Percentiles rank a stretch among this genome's conserved stretches.
Conservation (phyloP, 768 basidiomycete genomes). For the Dioszegia crocea region DNA sequence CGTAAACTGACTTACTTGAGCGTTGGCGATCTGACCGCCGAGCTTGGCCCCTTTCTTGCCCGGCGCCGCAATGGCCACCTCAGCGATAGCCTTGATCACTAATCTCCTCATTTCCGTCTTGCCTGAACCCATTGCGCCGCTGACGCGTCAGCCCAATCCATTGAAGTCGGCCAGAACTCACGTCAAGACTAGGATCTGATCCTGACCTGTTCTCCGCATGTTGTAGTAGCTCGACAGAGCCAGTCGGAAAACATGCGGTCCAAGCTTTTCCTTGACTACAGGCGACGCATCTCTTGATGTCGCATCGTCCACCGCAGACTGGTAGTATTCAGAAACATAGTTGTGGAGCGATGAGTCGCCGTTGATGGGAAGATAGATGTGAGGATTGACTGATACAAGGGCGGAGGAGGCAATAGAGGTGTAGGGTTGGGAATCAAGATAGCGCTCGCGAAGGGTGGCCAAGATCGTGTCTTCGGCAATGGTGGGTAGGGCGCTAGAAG, state of each 20-base stretch:
- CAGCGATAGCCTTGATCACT: slow-evolving; percentile 87
- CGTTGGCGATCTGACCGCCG: slow-evolving; percentile 76
- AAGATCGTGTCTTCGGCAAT: slow-evolving; percentile 48
- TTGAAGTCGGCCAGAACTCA: slow-evolving; percentile 51
- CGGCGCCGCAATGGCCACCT: slow-evolving; percentile 77
- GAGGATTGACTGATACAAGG: slow-evolving; percentile 84
- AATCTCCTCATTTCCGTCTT: slow-evolving; percentile 87
- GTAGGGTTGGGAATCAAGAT: slow-evolving; percentile 45
- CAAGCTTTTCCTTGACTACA: slow-evolving; percentile 58
- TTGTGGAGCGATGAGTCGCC: slow-evolving; percentile 78
- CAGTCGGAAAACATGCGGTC: slow-evolving; percentile 86
- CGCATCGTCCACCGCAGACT: slow-evolving; percentile 54
- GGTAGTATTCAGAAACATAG: slow-evolving; percentile 80
- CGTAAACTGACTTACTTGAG: slow-evolving; percentile 54
- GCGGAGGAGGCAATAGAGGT: slow-evolving; percentile 54
- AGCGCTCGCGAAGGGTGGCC: slow-evolving; percentile 48
- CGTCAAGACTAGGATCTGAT: slow-evolving; percentile 84
- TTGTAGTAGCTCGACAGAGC: slow-evolving; percentile 92
- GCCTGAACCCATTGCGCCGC: slow-evolving; percentile 87
- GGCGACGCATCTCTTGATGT: slow-evolving; percentile 22
- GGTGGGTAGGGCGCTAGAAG: slow-evolving; percentile 26
- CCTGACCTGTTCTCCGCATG: slow-evolving; percentile 88
- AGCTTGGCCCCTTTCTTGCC: slow-evolving; percentile 95
- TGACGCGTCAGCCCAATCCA: slow-evolving; percentile 46
- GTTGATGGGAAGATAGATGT: slow-evolving; percentile 80